phyloP scores from a whole-genome alignment of 495 filamentous ascomycete genomes.

The Penicillium herquei region DNA sequence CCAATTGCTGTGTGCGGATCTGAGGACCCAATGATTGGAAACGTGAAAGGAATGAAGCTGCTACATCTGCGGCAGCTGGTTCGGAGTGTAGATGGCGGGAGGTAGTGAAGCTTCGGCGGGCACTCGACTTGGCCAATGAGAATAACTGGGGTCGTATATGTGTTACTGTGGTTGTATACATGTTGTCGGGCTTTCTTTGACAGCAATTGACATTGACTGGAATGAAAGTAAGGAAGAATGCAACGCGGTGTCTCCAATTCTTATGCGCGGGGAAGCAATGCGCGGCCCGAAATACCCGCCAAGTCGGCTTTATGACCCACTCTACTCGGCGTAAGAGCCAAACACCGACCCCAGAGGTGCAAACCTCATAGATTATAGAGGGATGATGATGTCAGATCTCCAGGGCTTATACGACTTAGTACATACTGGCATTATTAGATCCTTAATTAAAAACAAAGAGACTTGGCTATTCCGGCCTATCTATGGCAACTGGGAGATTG shows the following conservation, averaged over 20 bases:
- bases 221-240: neutral
- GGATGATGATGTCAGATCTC: too few species aligned
- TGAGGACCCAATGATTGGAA: conserved; percentile 43
- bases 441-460: too few species aligned
- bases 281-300: neutral
- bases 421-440: too few species aligned
- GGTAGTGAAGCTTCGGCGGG: conserved; percentile 1
- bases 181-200: neutral
- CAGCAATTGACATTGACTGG: neutral
- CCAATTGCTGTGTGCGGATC: conserved; percentile 48
- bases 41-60: conserved; percentile 42
- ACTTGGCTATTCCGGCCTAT: too few species aligned
- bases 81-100: neutral
- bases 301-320: conserved; percentile 10
- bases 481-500: too few species aligned
- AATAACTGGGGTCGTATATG: neutral
- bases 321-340: neutral
- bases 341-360: neutral
- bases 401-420: too few species aligned
- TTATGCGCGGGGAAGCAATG: conserved; percentile 4
- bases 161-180: neutral
- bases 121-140: neutral
- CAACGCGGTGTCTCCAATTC: neutral
- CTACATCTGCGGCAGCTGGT: conserved; percentile 27
- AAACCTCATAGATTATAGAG: too few species aligned